Evolutionary conservation across 305 asterid species (phyloP).

Genomic region (Rubia balearica): DNA sequence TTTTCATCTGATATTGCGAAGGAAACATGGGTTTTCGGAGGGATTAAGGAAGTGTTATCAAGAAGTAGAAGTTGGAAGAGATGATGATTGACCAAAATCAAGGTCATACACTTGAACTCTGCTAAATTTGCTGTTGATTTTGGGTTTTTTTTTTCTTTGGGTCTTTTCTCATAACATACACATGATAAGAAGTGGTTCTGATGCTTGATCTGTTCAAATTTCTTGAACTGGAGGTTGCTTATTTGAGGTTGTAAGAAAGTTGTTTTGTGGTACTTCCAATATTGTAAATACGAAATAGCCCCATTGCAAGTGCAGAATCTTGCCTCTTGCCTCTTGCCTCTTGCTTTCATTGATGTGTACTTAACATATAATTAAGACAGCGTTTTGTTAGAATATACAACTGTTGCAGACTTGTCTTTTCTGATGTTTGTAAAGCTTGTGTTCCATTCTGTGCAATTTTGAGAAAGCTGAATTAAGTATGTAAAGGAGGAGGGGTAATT

Average conservation of each 20-base stretch:
- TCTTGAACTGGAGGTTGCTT: slow-evolving; percentile 9
- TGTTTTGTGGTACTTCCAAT: neutral
- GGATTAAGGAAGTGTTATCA: slow-evolving; percentile 46
- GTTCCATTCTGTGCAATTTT: neutral
- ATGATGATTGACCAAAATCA: slow-evolving; percentile 29
- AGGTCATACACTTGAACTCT: slow-evolving; percentile 12
- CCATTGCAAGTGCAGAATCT: neutral
- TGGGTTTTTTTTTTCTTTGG: neutral
- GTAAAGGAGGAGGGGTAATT: neutral
- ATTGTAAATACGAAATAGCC: neutral
- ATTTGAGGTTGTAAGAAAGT: neutral
- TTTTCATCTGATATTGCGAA: slow-evolving; percentile 53
- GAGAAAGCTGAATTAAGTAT: slow-evolving; percentile 2
- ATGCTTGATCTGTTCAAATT: slow-evolving; percentile 15
- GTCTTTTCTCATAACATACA: neutral
- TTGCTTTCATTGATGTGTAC: neutral
- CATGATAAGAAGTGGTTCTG: neutral
- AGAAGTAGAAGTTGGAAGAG: slow-evolving; percentile 78
- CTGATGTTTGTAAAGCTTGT: neutral
- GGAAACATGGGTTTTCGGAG: slow-evolving; percentile 74
- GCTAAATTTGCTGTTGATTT: neutral
- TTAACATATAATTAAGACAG: neutral
- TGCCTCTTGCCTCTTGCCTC: no score
- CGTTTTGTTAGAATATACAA: neutral
- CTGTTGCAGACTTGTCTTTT: no score